Percentiles rank a stretch among this genome's conserved stretches.
Conservation (phyloP, 257 asterid genomes). For the Solanum etuberosum region DNA sequence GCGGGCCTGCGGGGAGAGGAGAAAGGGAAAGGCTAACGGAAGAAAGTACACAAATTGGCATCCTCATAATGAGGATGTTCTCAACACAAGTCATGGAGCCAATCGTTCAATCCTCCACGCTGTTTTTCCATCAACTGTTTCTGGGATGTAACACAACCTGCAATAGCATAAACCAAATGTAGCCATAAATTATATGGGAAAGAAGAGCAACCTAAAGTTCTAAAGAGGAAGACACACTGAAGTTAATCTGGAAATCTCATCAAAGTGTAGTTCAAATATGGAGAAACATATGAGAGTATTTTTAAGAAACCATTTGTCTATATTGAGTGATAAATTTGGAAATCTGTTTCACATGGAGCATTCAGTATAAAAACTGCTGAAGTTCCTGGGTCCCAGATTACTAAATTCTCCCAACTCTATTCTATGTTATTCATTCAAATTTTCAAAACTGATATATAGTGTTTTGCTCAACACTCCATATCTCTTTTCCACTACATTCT, state of each 20-base stretch:
- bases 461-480: background rate
- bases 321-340: background rate
- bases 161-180: background rate
- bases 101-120: constrained; percentile 30
- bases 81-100: constrained; percentile 31
- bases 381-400: background rate
- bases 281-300: background rate
- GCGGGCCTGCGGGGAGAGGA: background rate
- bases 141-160: constrained; percentile 24
- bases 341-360: background rate
- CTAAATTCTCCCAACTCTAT: background rate
- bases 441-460: background rate
- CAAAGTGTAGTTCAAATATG: background rate
- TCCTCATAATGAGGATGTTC: constrained; percentile 11
- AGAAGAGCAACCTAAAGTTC: background rate
- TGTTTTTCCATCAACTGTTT: constrained; percentile 13
- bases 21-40: background rate
- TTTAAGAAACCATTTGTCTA: background rate
- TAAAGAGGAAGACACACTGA: background rate
- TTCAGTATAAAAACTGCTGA: background rate
- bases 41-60: background rate
- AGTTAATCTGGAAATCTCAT: background rate
- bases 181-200: background rate
- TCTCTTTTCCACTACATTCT: background rate
- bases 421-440: background rate